Evolutionary conservation across 345 rosid species (phyloP), one percentile per base, ranked within the genome.

Genomic region (Laguncularia racemosa): DNA sequence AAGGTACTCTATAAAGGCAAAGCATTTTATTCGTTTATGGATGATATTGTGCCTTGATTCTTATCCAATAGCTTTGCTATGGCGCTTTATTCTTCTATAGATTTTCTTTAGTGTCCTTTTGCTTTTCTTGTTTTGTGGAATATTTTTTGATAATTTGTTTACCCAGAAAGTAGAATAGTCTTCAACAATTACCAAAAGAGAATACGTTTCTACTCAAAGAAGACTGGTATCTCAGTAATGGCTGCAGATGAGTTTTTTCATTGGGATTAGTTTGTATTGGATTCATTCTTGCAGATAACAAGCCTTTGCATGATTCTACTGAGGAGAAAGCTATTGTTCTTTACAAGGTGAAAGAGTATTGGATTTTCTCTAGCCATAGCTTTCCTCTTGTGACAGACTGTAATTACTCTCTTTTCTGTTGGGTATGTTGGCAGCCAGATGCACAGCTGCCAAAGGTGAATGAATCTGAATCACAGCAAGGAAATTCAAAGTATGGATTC

Each of bases 311-410:
- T 59, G 80, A 80, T 53, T 56, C 74, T 52, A 74, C 49, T 13
- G 95, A 87, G 62, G 93, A 89, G 76, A 93, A 84, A 78, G 97
- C 99, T 59, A 84, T 93, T 62, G 90, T 89, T 64, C 84, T 93
- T 64, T 93, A 83, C 72, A 71, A 79, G 73, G 99, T 93, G 52
- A 70, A 70, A 57, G 48, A 52, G 6, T 57, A 13, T 53, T 56
- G 44, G 53, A 46, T 16, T 51, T 47, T 59, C 61, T 49, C 48
- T 62, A 45, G 38, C 51, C 43, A 21, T 52, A 16, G 8, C 50
- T 59, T 23, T 58, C 51, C 15, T 56, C 38, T 19, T 20, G 13
- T n/a, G n/a, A 16, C 12, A 10, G 45, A 56, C 48, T 16, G 63
- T 59, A 49, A 52, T 48, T 53, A n/a, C 50, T 58, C 45, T 50